phyloP scores from a whole-genome alignment of 768 basidiomycete genomes.

The Russula sp. region DNA sequence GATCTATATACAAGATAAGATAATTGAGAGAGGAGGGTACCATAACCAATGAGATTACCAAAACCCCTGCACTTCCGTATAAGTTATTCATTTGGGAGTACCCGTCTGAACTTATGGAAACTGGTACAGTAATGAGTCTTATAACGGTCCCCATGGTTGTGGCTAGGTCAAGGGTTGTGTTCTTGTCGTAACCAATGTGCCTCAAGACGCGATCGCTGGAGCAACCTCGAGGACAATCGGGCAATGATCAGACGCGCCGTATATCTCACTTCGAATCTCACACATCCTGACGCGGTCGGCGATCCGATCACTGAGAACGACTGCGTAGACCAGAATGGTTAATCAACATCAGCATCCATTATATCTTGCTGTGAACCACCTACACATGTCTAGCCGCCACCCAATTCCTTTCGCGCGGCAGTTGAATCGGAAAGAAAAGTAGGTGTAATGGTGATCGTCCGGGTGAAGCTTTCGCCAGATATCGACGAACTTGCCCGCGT shows the following conservation, averaged over 20 bases:
- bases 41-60: background rate
- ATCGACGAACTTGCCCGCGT: constrained; percentile 57
- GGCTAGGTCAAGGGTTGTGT: background rate
- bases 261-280: constrained; percentile 82
- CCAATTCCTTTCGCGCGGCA: constrained; percentile 77
- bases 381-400: constrained; percentile 88
- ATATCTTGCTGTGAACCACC: constrained; percentile 26
- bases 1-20: constrained; percentile 2
- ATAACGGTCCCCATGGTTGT: background rate
- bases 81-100: no score
- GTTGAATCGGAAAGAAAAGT: constrained; percentile 81
- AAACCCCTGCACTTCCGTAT: background rate
- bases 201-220: constrained; percentile 3
- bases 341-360: constrained; percentile 9
- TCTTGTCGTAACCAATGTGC: background rate
- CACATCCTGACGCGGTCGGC: constrained; percentile 67
- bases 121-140: no score
- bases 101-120: no score
- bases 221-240: constrained; percentile 75
- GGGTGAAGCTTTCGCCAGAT: constrained; percentile 76
- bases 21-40: background rate
- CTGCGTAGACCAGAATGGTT: constrained; percentile 43
- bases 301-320: constrained; percentile 72
- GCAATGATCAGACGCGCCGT: constrained; percentile 84
- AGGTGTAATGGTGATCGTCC: constrained; percentile 70